A percentile compares a stretch with the other conserved stretches of the same genome.
phyloP scores from a whole-genome alignment of 2,329 filamentous ascomycete species.

The Arthroderma uncinatum region DNA sequence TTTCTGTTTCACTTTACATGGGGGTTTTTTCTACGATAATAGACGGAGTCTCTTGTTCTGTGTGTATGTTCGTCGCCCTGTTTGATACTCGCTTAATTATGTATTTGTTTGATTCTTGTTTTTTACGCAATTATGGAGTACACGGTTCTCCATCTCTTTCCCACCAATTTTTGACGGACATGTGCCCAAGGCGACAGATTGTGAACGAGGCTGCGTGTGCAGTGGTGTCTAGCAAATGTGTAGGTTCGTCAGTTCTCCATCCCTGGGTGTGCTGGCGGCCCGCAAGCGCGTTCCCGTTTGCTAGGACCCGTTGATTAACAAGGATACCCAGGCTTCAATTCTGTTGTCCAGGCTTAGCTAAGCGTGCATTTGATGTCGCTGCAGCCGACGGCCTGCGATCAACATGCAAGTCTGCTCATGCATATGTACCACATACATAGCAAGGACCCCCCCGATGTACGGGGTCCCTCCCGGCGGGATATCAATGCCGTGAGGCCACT shows the following conservation, averaged over 20 bases:
- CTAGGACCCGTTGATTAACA: neutral
- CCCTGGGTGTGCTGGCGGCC: neutral
- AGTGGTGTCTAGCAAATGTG: neutral
- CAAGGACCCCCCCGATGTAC: neutral
- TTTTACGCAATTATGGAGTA: neutral
- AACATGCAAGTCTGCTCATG: neutral
- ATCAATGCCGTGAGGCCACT: neutral
- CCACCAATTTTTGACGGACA: neutral
- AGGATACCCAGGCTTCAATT: neutral
- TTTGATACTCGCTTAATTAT: constrained; percentile 2
- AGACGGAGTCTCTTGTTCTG: neutral
- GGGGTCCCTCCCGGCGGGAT: neutral
- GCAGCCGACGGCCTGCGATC: neutral
- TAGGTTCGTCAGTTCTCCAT: neutral
- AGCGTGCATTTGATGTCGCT: neutral
- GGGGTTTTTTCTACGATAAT: neutral
- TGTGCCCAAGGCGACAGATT: neutral
- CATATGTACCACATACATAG: neutral
- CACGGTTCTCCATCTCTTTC: neutral
- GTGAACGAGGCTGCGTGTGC: neutral
- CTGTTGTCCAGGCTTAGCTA: neutral
- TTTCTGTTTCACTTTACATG: neutral
- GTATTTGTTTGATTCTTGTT: neutral
- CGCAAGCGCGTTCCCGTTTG: neutral
- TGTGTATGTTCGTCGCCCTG: neutral